These are phyloP conservation scores for Madurella mycetomatis DNA, from an alignment of 2,329 filamentous ascomycete species.

Conservation along the genomic window DNA sequence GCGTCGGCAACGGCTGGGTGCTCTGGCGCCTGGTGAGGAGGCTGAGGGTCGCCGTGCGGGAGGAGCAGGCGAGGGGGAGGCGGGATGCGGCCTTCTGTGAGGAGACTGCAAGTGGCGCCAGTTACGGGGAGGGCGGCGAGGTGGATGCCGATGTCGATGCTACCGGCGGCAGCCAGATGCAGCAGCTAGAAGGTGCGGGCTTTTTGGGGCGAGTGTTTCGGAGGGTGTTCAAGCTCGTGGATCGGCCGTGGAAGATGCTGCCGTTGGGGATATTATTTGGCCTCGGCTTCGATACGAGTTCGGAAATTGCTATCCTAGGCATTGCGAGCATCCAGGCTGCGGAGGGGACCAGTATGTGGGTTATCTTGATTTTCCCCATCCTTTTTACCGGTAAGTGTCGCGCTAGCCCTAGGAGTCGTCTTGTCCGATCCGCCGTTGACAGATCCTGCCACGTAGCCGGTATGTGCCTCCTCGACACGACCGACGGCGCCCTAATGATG, in stretches of 20 bases:
- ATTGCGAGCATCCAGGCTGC: slow-evolving; percentile 85
- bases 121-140: slow-evolving; percentile 26
- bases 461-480: slow-evolving; percentile 93
- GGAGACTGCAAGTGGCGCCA: slow-evolving; percentile 16
- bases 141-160: slow-evolving; percentile 32
- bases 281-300: slow-evolving; percentile 91
- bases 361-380: slow-evolving; percentile 86
- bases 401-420: not conserved
- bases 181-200: slow-evolving; percentile 72
- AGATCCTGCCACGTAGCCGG: slow-evolving; percentile 51
- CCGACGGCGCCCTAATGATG: slow-evolving; percentile 93
- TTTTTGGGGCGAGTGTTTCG: slow-evolving; percentile 69
- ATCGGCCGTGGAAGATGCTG: slow-evolving; percentile 92
- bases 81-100: too few relatives aligned
- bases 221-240: slow-evolving; percentile 68
- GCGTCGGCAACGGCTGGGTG: slow-evolving; percentile 81
- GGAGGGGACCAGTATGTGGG: slow-evolving; percentile 83
- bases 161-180: slow-evolving; percentile 35
- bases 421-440: not conserved
- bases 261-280: slow-evolving; percentile 85
- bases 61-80: slow-evolving; percentile 28
- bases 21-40: slow-evolving; percentile 70
- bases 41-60: slow-evolving; percentile 56
- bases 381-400: slow-evolving; percentile 69
- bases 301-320: slow-evolving; percentile 85